Evolutionary conservation across 352 stramenopile genomes (phyloP), one percentile per base, ranked within the genome.

Genomic region (Peronospora farinosa): DNA sequence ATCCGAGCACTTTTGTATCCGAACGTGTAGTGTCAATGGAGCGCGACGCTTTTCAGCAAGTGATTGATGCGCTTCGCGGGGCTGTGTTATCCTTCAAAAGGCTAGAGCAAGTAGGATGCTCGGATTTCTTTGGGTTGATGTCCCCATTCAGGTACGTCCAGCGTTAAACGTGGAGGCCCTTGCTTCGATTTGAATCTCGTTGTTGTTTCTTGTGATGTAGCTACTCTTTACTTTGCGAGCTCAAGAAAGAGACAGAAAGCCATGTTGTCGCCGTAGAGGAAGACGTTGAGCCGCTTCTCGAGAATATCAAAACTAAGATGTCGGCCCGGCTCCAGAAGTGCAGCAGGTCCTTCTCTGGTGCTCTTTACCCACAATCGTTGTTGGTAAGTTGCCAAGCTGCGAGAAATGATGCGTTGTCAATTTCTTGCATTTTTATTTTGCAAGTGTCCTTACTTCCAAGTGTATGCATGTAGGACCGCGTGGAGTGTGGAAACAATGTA

Each of bases 21-120:
- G 44, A 65, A 6, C 32, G 40, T 12, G 54, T 79, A 5, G 19
- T 81, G 7, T 47, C 53, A 35, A 55, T 84, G 16, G 72, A 84
- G 32, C 72, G 72, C 10, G 72, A 84, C 40, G 41, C 59, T 7
- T 84, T 84, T 58, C 70, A 84, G 17, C 72, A 84, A 71, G 63
- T 79, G 21, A 2, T 72, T 13, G 68, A 77, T 52, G 65, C 70
- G 21, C 52, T 81, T 43, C 69, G 72, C 2, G 42, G 57, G 0
- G 65, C 46, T 17, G 49, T 61, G 11, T 28, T 61, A 35, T 48
- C 61, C 8, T 51, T 53, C 25, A 76, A 73, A 51, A 55, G 43
- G 16, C 47, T 76, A 3, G 48, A 67, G 15, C 40, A 50, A 28
- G 35, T 48, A 41, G 56, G 30, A 15, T 44, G 39, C 45, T 41